Percentiles rank a stretch among this genome's conserved stretches.
These are phyloP conservation scores for Rubus idaeus DNA, from an alignment of 306 rosid genomes.

Conservation along the genomic window DNA sequence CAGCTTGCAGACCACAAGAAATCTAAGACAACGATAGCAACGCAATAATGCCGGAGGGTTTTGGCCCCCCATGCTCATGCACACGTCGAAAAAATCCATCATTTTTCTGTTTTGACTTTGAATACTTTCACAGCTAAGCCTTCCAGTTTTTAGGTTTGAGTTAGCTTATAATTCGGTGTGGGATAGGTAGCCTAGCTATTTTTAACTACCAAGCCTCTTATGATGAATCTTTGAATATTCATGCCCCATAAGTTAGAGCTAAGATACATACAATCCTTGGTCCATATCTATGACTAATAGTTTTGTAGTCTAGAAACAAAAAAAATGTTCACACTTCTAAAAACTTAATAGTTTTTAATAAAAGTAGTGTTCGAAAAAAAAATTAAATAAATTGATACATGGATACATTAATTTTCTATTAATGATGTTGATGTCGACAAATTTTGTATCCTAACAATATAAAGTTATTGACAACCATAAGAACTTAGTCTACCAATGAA, in stretches of 20 bases:
- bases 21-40: neutral
- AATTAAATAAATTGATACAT: neutral
- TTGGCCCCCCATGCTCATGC: slow-evolving; percentile 12
- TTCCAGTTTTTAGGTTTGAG: slow-evolving; percentile 36
- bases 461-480: neutral
- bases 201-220: slow-evolving; percentile 40
- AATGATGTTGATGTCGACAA: neutral
- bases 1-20: neutral
- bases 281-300: neutral
- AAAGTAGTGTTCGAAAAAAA: neutral
- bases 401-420: neutral
- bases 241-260: neutral
- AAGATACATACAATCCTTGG: neutral
- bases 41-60: neutral
- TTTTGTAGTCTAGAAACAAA: neutral
- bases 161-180: slow-evolving; percentile 59
- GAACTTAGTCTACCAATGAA: neutral
- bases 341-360: no score
- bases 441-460: neutral
- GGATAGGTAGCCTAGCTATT: slow-evolving; percentile 56
- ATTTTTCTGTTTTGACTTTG: slow-evolving; percentile 46
- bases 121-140: neutral
- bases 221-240: neutral
- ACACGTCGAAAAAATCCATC: slow-evolving; percentile 2
- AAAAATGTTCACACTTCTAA: neutral